Base-by-base conservation (phyloP, 495 filamentous ascomycete genomes). In the Parachaetomium inaequale region DNA sequence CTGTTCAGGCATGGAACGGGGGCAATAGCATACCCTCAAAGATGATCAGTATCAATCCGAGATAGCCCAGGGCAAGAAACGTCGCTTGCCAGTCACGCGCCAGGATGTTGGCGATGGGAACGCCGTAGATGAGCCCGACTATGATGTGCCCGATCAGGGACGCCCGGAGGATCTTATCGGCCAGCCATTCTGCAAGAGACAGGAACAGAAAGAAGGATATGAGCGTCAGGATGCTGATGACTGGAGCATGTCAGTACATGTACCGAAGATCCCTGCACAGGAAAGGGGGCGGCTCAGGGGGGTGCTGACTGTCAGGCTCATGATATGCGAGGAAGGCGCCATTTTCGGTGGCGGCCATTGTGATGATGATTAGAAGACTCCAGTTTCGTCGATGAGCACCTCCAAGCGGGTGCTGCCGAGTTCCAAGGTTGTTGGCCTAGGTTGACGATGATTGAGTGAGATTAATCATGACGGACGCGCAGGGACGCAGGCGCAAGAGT, bases 101-200 rank as follows among this genome's bases (percentile, higher is more conserved):
- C 11, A 79, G 64, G 59, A 70, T 68, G 12, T 76, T 69, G 25
- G 66, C 79, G 0, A 85, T 80, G 0, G 88, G 88, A 0, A 79
- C 79, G 28, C 90, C 87, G 79, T 84, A 93, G 31, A 85, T 77
- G 4, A 90, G 78, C 29, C 90, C 90, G 28, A 92, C 71, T 19
- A 93, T 74, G 21, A 93, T 80, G 66, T 93, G 86, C 0, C 91
- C 89, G 53, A 93, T 78, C 4, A 93, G 78, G 0, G 88, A 87
- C 64, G 89, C 92, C 69, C 85, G 89, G 0, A 92, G 59, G 0
- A 85, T 62, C 32, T 75, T 80, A 68, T 92, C 84, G 15, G 92
- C 78, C 8, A 79, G 52, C 60, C 77, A 73, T 63, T 86, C 84
- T 46, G 80, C 65, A 12, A 84, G 32, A 66, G 91, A 90, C 26